phyloP scores from a whole-genome alignment of 176 grass and related monocot genomes.

The Paspalum notatum region DNA sequence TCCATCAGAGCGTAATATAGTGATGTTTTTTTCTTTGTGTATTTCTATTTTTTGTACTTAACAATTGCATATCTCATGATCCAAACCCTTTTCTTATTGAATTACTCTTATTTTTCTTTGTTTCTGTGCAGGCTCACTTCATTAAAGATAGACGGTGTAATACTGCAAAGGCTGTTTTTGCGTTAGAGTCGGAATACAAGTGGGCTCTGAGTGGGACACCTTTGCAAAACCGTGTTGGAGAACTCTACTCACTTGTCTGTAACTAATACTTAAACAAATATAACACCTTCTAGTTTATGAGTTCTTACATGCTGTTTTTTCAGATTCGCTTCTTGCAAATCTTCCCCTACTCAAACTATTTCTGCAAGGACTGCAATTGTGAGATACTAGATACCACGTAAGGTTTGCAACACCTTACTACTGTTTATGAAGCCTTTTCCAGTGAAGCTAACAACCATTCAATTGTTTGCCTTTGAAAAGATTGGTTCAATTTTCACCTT shows the following conservation, averaged over 20 bases:
- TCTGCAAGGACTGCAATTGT: constrained; percentile 96
- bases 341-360: constrained; percentile 83
- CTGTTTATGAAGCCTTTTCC: constrained; percentile 11
- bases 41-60: not conserved
- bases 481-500: not conserved
- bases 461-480: not conserved
- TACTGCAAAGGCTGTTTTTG: constrained; percentile 93
- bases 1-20: not conserved
- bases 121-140: constrained; percentile 72
- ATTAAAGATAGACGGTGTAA: constrained; percentile 91
- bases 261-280: constrained; percentile 10
- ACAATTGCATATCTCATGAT: constrained; percentile 3
- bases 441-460: not conserved
- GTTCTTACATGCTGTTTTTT: constrained; percentile 37
- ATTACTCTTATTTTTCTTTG: constrained; percentile 29
- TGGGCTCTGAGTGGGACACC: constrained; percentile 99
- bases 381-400: constrained; percentile 75
- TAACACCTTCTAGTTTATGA: constrained; percentile 34
- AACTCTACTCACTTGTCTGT: constrained; percentile 95
- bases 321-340: constrained; percentile 98
- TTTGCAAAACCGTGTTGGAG: constrained; percentile 95
- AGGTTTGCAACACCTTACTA: constrained; percentile 23
- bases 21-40: not conserved
- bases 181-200: constrained; percentile 76
- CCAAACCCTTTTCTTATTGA: not conserved